phyloP scores from a whole-genome alignment of 768 basidiomycete genomes.

The Sistotremastrum suecicum region DNA sequence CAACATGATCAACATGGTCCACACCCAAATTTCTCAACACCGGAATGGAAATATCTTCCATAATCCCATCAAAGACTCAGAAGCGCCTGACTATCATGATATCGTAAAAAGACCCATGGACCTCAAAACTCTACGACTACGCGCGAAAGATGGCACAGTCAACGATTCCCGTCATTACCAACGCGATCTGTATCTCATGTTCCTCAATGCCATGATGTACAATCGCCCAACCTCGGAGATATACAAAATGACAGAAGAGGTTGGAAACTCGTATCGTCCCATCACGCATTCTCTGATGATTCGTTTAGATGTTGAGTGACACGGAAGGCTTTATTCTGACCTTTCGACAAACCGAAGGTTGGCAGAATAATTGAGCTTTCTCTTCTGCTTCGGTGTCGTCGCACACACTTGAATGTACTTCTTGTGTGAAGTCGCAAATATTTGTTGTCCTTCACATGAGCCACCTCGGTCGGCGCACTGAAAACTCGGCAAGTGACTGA shows the following conservation, averaged over 20 bases:
- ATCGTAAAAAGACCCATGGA: slow-evolving; percentile 95
- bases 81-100: slow-evolving; percentile 85
- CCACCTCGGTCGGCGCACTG: too few species aligned
- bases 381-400: too few species aligned
- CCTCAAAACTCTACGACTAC: slow-evolving; percentile 81
- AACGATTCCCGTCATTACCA: slow-evolving; percentile 76
- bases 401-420: too few species aligned
- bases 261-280: slow-evolving; percentile 21
- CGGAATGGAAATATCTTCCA: slow-evolving; percentile 84
- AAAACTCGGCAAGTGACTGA: too few species aligned
- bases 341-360: slow-evolving; percentile 67
- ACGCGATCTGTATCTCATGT: slow-evolving; percentile 84
- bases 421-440: too few species aligned
- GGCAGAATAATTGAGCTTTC: too few species aligned
- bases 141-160: slow-evolving; percentile 73
- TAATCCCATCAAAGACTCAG: slow-evolving; percentile 75
- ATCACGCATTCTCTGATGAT: not conserved
- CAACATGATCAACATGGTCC: slow-evolving; percentile 66
- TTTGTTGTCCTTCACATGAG: too few species aligned
- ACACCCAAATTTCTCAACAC: slow-evolving; percentile 71
- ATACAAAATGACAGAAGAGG: slow-evolving; percentile 85
- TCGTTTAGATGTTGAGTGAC: slow-evolving; percentile 56
- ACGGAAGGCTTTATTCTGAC: slow-evolving; percentile 52
- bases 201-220: slow-evolving; percentile 96
- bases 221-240: slow-evolving; percentile 79